These are phyloP conservation scores for Debaryomyces robertsiae DNA, from an alignment of 1,139 yeast genomes.

Conservation along the genomic window DNA sequence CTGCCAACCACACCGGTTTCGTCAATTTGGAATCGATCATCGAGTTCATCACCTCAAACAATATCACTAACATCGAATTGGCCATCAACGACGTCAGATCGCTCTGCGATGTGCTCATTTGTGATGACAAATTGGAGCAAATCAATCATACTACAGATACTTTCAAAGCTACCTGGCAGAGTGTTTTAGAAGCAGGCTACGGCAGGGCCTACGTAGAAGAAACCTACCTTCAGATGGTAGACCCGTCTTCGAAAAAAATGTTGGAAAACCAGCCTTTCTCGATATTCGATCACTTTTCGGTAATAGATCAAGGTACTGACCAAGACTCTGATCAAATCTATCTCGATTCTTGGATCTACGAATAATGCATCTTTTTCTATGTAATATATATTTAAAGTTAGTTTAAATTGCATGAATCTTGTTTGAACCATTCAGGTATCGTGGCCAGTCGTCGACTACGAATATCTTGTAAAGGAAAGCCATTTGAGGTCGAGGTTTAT, in stretches of 20 bases:
- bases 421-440: neutral
- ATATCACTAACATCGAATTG: conserved; percentile 82
- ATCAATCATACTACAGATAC: conserved; percentile 50
- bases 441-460: neutral
- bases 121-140: conserved; percentile 81
- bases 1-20: conserved; percentile 60
- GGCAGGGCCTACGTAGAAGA: conserved; percentile 43
- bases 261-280: conserved; percentile 28
- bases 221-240: conserved; percentile 16
- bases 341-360: conserved; percentile 45
- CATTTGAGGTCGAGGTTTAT: too few relatives aligned
- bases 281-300: conserved; percentile 39
- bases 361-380: conserved; percentile 15
- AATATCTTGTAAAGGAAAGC: too few relatives aligned
- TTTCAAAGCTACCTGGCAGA: conserved; percentile 62
- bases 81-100: conserved; percentile 73
- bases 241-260: conserved; percentile 15
- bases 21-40: conserved; percentile 74
- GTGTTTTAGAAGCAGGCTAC: conserved; percentile 63
- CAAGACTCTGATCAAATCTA: conserved; percentile 40
- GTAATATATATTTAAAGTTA: conserved; percentile 2
- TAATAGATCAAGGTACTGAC: conserved; percentile 33
- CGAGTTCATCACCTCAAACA: conserved; percentile 71
- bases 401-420: neutral
- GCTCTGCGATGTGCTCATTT: conserved; percentile 83